phyloP scores from a whole-genome alignment of 352 stramenopile species.

The Phytophthora cryptogea region DNA sequence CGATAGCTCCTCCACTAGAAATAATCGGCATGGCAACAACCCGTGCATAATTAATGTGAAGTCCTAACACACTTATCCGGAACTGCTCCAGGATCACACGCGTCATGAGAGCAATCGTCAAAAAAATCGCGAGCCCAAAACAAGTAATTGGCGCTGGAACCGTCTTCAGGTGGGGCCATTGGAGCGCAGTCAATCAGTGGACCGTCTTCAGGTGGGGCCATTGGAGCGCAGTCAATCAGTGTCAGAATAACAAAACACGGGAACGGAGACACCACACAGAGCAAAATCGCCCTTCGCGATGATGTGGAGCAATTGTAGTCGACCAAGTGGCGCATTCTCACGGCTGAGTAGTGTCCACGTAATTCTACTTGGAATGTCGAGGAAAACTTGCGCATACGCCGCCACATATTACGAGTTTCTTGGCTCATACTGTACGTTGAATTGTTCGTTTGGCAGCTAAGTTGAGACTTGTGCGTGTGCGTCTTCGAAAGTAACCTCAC shows the following conservation, averaged over 20 bases:
- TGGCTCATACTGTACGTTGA: background rate
- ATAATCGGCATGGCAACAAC: conserved; percentile 15
- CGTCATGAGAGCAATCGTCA: conserved; percentile 37
- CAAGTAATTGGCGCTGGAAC: conserved; percentile 37
- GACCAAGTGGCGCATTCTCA: conserved; percentile 19
- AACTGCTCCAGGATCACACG: conserved; percentile 41
- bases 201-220: conserved; percentile 22
- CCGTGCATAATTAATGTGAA: conserved; percentile 13
- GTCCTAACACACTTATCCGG: conserved; percentile 7
- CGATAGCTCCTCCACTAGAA: conserved; percentile 15
- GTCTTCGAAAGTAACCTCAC: background rate
- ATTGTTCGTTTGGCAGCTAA: no score
- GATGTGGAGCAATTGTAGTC: conserved; percentile 11
- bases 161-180: conserved; percentile 18
- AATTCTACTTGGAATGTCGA: conserved; percentile 36
- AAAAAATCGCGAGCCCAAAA: conserved; percentile 37
- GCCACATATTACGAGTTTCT: conserved; percentile 3
- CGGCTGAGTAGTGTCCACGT: conserved; percentile 41
- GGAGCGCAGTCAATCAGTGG: conserved; percentile 33
- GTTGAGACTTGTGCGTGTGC: background rate
- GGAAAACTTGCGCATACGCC: conserved; percentile 13
- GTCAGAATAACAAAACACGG: conserved; percentile 34
- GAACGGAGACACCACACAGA: conserved; percentile 31
- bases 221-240: conserved; percentile 30
- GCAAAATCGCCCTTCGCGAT: background rate